Evolutionary conservation across 2,329 filamentous ascomycete genomes (phyloP), one percentile per base, ranked within the genome.

Genomic region (Phialophora tarda): DNA sequence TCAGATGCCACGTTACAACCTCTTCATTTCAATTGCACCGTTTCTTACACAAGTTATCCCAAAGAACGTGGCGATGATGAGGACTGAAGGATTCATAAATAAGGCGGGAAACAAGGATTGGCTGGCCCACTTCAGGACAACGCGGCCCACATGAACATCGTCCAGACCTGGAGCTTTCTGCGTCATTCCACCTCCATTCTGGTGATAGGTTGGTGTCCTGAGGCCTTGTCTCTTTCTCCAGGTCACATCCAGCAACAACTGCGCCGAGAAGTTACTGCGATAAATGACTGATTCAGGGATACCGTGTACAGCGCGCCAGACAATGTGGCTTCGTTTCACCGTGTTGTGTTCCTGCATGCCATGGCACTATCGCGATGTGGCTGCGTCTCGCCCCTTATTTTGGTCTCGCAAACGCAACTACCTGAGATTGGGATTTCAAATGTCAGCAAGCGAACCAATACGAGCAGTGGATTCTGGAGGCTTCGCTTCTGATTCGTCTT

Each of bases 381-480:
- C 63, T 65, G 57, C 26, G 21, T 58, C 32, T n/a, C 34, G 48
- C 64, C 56, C 64, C 62, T 44, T 56, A 38, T 23, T 53, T 34
- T 10, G 17, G 50, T 57, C 53, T 54, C 4, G 24, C 26, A 54
- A 17, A 12, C 47, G 14, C 26, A 11, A 24, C 26, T 24, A n/a
- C 30, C 41, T 41, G 64, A 50, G 65, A 65, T 68, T 51, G 28
- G 54, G 30, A 47, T 57, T 62, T 61, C 59, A 63, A 62, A 60
- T 63, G 63, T 58, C 59, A 17, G 11, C 48, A 66, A 59, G 26
- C 63, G 60, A 58, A 54, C 63, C 63, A 69, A 66, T 64, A 38
- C 38, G 17, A 12, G 30, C n/a, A 17, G 28, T 30, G 21, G 14
- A 30, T 34, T 50, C 48, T 23, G n/a, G 28, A 21, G 17, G 12